Percentiles rank a stretch among this genome's conserved stretches.
phyloP scores from a whole-genome alignment of 352 stramenopile species.

The Globisporangium cederbergense region DNA sequence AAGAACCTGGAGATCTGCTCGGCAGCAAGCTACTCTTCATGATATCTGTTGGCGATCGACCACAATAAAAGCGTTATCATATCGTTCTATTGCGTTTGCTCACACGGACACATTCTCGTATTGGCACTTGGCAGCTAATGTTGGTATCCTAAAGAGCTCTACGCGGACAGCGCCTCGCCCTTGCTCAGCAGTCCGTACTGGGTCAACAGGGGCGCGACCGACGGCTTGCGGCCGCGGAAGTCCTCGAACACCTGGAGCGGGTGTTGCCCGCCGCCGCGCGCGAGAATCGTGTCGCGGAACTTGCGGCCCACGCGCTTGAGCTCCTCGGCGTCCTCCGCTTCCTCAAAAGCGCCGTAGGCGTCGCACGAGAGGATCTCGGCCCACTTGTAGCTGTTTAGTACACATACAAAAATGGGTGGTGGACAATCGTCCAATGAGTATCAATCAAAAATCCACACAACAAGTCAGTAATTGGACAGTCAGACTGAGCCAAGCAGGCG shows the following conservation, averaged over 20 bases:
- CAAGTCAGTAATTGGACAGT: constrained; percentile 9
- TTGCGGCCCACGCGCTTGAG: constrained; percentile 80
- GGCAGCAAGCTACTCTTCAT: not conserved
- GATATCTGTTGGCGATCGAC: not conserved
- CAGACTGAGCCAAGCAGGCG: not conserved
- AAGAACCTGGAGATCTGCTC: no score
- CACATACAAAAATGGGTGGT: constrained; percentile 1
- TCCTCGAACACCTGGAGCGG: constrained; percentile 92
- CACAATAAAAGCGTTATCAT: no score
- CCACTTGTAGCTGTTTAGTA: constrained; percentile 89
- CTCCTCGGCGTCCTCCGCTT: constrained; percentile 70
- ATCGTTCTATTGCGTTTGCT: no score
- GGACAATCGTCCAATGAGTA: not conserved
- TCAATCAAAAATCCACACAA: not conserved
- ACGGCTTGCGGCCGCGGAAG: constrained; percentile 95
- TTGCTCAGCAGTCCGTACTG: constrained; percentile 88
- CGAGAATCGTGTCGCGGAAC: constrained; percentile 95
- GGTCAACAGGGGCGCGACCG: constrained; percentile 90
- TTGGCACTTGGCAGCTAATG: no score
- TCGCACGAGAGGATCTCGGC: constrained; percentile 97
- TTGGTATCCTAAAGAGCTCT: not conserved
- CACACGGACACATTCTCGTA: no score
- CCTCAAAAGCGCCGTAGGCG: constrained; percentile 97
- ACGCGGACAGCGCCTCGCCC: not conserved
- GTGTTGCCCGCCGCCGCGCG: constrained; percentile 82